Percentiles rank a stretch among this genome's conserved stretches.
phyloP scores from a whole-genome alignment of 2,329 filamentous ascomycete species.

The Penicillium digitatum region DNA sequence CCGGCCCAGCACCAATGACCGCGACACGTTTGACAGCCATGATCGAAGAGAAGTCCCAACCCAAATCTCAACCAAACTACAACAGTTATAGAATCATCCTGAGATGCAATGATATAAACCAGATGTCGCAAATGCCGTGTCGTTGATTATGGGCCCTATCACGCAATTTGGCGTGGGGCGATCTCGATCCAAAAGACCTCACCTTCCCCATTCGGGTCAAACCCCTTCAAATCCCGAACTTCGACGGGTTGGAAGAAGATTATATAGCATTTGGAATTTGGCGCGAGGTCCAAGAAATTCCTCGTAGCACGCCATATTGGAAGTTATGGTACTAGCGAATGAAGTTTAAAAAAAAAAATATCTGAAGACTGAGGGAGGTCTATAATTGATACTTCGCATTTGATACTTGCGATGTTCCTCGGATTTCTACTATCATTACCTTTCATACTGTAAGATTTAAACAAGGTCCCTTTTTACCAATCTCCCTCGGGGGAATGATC shows the following conservation, averaged over 20 bases:
- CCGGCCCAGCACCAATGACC: neutral
- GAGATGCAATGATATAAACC: neutral
- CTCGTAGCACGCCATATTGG: neutral
- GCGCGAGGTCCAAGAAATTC: neutral
- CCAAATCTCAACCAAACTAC: neutral
- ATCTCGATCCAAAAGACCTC: neutral
- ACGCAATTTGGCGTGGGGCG: neutral
- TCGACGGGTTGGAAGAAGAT: too few species aligned
- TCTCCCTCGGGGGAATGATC: neutral
- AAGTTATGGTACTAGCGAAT: neutral
- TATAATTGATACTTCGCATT: neutral
- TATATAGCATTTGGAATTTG: too few species aligned
- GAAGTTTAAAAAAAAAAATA: too few species aligned
- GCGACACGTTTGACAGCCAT: neutral
- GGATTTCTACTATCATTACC: neutral
- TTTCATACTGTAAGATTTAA: neutral
- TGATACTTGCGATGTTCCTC: neutral
- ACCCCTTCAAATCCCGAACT: neutral
- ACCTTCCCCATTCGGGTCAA: neutral
- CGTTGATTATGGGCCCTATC: neutral
- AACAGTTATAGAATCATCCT: neutral
- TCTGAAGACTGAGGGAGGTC: neutral
- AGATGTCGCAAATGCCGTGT: neutral
- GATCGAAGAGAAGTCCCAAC: accelerated
- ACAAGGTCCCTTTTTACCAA: neutral